Conservation (phyloP, 1,284 basidiomycete genomes). For the Rhodofomes roseus region DNA sequence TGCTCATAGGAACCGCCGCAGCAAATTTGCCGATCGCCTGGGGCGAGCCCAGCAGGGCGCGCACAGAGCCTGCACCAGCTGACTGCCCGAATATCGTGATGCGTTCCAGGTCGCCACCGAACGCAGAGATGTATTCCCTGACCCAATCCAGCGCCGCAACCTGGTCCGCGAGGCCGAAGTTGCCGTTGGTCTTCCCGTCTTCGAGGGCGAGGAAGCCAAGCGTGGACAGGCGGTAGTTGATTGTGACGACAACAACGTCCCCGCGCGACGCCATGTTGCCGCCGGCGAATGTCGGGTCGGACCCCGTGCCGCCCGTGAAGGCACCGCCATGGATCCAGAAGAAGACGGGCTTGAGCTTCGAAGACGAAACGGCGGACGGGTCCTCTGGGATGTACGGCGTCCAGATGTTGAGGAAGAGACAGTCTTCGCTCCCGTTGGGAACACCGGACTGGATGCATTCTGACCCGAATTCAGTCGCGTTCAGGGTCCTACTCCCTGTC, state of each 20-base stretch:
- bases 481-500: constrained; percentile 23
- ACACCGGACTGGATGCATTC: constrained; percentile 27
- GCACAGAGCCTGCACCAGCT: constrained; percentile 35
- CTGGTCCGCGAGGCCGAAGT: constrained; percentile 40
- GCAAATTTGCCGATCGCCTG: constrained; percentile 41
- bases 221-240: constrained; percentile 43
- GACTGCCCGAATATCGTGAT: constrained; percentile 40
- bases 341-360: constrained; percentile 36
- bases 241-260: constrained; percentile 43
- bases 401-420: constrained; percentile 42
- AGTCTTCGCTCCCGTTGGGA: constrained; percentile 31
- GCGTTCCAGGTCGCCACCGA: constrained; percentile 34
- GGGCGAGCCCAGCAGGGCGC: constrained; percentile 39
- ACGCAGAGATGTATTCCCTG: constrained; percentile 30
- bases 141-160: constrained; percentile 35
- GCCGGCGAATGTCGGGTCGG: constrained; percentile 24
- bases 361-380: constrained; percentile 11
- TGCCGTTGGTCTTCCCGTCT: constrained; percentile 36
- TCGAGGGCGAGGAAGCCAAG: constrained; percentile 39
- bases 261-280: constrained; percentile 26
- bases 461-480: constrained; percentile 30
- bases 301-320: constrained; percentile 36
- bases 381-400: constrained; percentile 34
- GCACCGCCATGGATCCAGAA: constrained; percentile 46
- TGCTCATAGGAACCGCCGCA: constrained; percentile 45